These are phyloP conservation scores for Chrysoporthe deuterocubensis DNA, from an alignment of 2,329 filamentous ascomycete species.

Conservation along the genomic window DNA sequence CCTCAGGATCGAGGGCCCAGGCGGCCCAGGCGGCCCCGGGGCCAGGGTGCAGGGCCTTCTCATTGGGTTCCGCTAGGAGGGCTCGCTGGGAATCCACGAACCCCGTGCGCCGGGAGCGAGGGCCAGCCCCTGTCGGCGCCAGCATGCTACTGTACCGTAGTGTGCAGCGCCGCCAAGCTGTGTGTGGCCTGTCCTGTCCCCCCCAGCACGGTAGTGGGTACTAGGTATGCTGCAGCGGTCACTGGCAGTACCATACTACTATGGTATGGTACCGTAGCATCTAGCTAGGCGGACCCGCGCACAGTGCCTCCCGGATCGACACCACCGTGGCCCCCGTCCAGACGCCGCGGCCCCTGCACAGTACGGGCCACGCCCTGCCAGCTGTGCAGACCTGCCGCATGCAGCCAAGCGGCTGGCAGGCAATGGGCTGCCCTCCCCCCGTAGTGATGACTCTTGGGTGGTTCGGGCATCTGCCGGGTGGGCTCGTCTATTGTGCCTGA, in stretches of 20 bases:
- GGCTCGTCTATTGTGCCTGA: background rate
- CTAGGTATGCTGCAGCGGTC: background rate
- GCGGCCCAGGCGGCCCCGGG: background rate
- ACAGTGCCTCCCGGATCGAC: background rate
- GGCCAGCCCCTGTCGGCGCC: background rate
- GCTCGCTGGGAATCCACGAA: background rate
- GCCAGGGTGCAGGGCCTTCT: background rate
- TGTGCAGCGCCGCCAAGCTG: too few relatives aligned
- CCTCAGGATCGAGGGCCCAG: slow-evolving; percentile 1
- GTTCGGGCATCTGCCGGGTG: background rate
- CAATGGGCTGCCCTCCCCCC: background rate
- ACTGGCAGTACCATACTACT: background rate
- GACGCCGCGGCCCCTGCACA: too few relatives aligned
- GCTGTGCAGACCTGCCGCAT: slow-evolving; percentile 2
- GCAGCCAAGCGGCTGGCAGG: background rate
- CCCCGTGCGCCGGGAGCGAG: slow-evolving; percentile 1
- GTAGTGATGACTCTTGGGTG: background rate
- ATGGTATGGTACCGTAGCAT: background rate
- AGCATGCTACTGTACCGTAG: background rate
- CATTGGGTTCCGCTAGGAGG: slow-evolving; percentile 15
- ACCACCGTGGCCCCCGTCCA: background rate
- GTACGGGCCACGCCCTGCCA: background rate
- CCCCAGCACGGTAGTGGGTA: background rate
- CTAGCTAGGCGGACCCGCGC: background rate
- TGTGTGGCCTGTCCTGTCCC: too few relatives aligned